These are phyloP conservation scores for Kwoniella shivajii DNA, from an alignment of 1,284 basidiomycete species.

Conservation along the genomic window DNA sequence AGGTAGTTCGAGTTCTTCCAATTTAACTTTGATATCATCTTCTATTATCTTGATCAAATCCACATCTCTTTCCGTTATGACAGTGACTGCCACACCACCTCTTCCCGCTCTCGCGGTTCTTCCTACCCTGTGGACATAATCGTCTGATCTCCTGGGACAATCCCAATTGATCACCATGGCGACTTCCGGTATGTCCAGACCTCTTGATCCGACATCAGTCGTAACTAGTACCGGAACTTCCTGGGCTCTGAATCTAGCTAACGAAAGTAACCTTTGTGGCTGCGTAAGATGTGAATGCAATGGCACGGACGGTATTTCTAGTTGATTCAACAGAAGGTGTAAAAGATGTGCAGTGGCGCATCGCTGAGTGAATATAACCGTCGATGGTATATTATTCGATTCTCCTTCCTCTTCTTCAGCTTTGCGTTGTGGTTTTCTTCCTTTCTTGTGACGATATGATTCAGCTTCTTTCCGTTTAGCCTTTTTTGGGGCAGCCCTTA, in stretches of 20 bases:
- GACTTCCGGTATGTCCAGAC: constrained; percentile 92
- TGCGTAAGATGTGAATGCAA: constrained; percentile 90
- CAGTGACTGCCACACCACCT: constrained; percentile 85
- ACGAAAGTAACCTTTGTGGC: constrained; percentile 77
- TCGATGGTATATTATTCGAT: constrained; percentile 68
- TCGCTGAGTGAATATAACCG: constrained; percentile 92
- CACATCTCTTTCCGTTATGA: constrained; percentile 93
- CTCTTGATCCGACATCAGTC: constrained; percentile 92
- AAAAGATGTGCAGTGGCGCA: constrained; percentile 88
- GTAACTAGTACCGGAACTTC: constrained; percentile 90
- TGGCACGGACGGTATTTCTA: constrained; percentile 81
- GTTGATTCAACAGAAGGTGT: constrained; percentile 73
- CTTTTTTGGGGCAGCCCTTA: constrained; percentile 44
- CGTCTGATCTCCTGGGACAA: constrained; percentile 65
- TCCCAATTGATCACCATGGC: constrained; percentile 98
- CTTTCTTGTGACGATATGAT: constrained; percentile 5
- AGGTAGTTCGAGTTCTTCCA: constrained; percentile 71
- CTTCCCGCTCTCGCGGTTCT: constrained; percentile 92
- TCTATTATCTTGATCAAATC: constrained; percentile 82
- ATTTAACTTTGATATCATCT: constrained; percentile 72
- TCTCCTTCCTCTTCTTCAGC: constrained; percentile 54
- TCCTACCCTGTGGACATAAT: constrained; percentile 65
- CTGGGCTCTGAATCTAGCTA: constrained; percentile 83
- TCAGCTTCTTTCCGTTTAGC: constrained; percentile 8
- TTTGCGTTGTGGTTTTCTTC: constrained; percentile 26